Evolutionary conservation across 495 filamentous ascomycete genomes (phyloP), one percentile per base, ranked within the genome.

Genomic region (Penicillium ucsense): DNA sequence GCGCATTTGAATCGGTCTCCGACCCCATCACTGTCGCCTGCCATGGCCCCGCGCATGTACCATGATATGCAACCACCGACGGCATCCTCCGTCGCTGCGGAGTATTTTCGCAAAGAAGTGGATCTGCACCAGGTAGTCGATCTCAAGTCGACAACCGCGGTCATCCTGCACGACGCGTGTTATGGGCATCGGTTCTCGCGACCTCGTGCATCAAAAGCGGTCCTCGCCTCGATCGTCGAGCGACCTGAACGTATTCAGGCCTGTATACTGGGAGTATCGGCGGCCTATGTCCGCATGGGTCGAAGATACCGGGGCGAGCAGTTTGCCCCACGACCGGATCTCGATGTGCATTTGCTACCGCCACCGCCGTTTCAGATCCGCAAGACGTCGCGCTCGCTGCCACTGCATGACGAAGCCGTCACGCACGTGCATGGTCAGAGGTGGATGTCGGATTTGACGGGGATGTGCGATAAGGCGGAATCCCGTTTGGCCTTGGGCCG

Each of bases 181-280:
- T 98, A 96, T 55, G 89, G 88, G 8, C 92, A 98, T 63, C 82
- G 86, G 2, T 97, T 78, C 58, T 85, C 88, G 8, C 77, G 92
- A 27, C 88, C 88, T n/a, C 80, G 83, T 35, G 80, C 84, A 0
- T 79, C 77, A 3, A 81, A 79, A 44, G 71, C 69, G 3, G 73
- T 71, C 4, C 72, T 97, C 0, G 79, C 60, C 43, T 82, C 77
- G 36, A 91, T 97, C 41, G 88, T 96, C 9, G 92, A 98, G 65
- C 74, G 91, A 34, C 92, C 92, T 31, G 92, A 98, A 68, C 79
- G 92, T 34, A 82, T 98, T 41, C 88, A 85, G 51, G 94, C 94
- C 4, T 81, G 81, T 51, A 79, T 88, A 0, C 55, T 92, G 35
- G 92, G 92, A 5, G 67, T 96, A 4, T 81, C 88, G 9, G 76